Conservation (phyloP, 345 rosid genomes). For the Corchorus capsularis region DNA sequence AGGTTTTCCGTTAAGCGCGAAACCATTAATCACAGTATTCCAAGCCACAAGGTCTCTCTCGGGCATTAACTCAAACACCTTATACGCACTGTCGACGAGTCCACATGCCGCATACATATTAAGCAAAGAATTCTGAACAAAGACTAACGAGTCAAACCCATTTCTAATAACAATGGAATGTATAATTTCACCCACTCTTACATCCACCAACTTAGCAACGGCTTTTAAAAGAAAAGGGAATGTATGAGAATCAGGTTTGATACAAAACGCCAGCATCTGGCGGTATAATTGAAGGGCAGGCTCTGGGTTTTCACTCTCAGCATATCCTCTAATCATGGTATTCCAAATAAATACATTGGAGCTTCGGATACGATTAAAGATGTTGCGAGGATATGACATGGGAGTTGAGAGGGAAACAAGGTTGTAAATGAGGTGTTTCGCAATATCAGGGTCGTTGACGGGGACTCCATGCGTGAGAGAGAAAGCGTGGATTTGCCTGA, state of each 20-base stretch:
- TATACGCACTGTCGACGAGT: conserved; percentile 43
- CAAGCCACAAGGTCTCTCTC: conserved; percentile 79
- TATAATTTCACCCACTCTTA: conserved; percentile 48
- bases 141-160: conserved; percentile 69
- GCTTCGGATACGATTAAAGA: conserved; percentile 47
- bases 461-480: conserved; percentile 65
- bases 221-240: conserved; percentile 86
- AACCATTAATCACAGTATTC: conserved; percentile 89
- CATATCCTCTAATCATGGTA: conserved; percentile 80
- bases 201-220: conserved; percentile 51
- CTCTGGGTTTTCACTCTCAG: conserved; percentile 54
- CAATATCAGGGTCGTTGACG: conserved; percentile 40
- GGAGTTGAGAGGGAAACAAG: conserved; percentile 62
- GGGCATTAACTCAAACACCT: conserved; percentile 66
- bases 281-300: conserved; percentile 57
- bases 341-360: conserved; percentile 74
- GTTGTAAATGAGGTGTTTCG: conserved; percentile 60
- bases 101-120: conserved; percentile 62
- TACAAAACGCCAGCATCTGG: conserved; percentile 41
- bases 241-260: conserved; percentile 78
- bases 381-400: conserved; percentile 55
- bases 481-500: conserved; percentile 72
- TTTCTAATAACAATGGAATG: conserved; percentile 53
- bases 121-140: conserved; percentile 68
- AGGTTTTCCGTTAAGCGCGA: conserved; percentile 68